These are phyloP conservation scores for Candida pseudoglaebosa DNA, from an alignment of 805 yeast genomes.

Conservation along the genomic window DNA sequence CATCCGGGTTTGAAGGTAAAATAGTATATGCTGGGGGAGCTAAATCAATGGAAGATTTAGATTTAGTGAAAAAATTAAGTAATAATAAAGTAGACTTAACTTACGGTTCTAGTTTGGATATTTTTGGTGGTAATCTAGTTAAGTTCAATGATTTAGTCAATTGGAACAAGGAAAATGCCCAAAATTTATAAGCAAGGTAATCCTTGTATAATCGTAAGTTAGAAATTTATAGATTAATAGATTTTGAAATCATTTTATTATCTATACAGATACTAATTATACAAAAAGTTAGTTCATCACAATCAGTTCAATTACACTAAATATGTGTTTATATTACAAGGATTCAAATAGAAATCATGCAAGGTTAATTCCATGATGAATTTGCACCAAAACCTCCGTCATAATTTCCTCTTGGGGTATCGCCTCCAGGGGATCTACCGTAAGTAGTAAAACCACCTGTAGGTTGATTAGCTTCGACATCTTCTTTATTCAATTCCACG, in stretches of 20 bases:
- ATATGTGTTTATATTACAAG: not conserved
- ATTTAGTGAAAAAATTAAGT: conserved; percentile 62
- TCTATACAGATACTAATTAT: conserved; percentile 3
- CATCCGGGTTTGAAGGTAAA: conserved; percentile 49
- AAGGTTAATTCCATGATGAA: conserved; percentile 24
- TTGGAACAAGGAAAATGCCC: conserved; percentile 52
- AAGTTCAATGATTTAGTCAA: conserved; percentile 66
- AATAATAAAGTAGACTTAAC: conserved; percentile 86
- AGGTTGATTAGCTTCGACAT: conserved; percentile 35
- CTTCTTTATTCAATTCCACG: conserved; percentile 54
- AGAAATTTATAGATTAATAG: too few species aligned
- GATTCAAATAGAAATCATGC: not conserved
- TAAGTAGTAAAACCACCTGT: conserved; percentile 46
- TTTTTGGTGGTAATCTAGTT: conserved; percentile 87
- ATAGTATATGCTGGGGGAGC: conserved; percentile 99
- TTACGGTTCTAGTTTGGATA: conserved; percentile 88
- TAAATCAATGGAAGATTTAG: conserved; percentile 63
- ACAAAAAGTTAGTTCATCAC: conserved; percentile 3
- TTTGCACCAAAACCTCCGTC: conserved; percentile 22
- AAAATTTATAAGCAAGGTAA: not conserved
- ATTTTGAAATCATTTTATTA: too few species aligned
- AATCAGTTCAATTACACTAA: not conserved
- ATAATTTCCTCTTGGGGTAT: conserved; percentile 29
- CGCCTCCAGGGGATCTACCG: conserved; percentile 33
- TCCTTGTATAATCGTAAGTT: too few species aligned